Evolutionary conservation across 768 basidiomycete species (phyloP).

Genomic region (Coprinopsis marcescibilis): DNA sequence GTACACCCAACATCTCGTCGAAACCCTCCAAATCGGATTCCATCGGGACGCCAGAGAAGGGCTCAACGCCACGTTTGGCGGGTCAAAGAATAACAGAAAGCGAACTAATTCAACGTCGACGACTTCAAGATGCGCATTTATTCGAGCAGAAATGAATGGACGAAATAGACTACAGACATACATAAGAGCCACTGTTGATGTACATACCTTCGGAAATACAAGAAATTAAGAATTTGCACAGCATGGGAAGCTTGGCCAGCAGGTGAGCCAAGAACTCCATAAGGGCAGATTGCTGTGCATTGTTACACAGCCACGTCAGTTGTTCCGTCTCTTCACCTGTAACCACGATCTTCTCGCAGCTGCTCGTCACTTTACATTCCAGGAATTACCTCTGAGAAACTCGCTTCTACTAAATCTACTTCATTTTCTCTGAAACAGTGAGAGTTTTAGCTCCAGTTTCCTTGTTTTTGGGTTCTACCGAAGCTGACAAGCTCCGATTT

Average conservation of each 20-base stretch:
- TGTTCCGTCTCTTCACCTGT: constrained; percentile 9
- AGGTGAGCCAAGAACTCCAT: constrained; percentile 21
- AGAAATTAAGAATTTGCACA: constrained; percentile 28
- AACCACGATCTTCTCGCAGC: constrained; percentile 13
- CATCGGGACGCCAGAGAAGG: constrained; percentile 18
- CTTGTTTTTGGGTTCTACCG: background rate
- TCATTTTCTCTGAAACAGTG: background rate
- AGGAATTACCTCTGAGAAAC: background rate
- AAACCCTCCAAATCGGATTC: constrained; percentile 4
- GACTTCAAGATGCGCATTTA: constrained; percentile 71
- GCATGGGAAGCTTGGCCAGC: constrained; percentile 21
- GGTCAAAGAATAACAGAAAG: constrained; percentile 73
- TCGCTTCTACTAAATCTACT: background rate
- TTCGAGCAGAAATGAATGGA: constrained; percentile 32
- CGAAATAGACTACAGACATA: background rate
- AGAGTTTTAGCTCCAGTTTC: background rate
- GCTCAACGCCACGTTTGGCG: constrained; percentile 33
- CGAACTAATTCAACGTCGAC: constrained; percentile 72
- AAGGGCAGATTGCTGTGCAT: constrained; percentile 34
- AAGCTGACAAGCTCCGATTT: constrained; percentile 10
- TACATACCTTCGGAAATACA: too few species aligned
- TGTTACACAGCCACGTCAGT: constrained; percentile 8
- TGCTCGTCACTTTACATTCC: background rate
- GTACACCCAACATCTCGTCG: too few species aligned
- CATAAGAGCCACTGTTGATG: too few species aligned